Percentiles rank a stretch among this genome's conserved stretches.
phyloP scores from a whole-genome alignment of 257 asterid genomes.

The Nicotiana sylvestris region DNA sequence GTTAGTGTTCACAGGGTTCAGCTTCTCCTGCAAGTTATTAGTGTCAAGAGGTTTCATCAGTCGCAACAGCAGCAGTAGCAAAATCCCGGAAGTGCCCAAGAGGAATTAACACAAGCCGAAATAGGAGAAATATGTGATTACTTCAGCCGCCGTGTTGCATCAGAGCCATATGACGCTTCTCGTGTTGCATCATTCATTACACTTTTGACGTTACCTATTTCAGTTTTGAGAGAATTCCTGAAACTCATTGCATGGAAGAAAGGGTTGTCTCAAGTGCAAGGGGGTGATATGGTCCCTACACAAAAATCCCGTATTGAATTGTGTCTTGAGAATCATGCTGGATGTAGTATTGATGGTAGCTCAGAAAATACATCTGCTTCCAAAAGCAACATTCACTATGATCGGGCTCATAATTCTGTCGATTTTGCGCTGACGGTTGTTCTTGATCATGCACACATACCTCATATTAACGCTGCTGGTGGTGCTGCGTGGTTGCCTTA shows the following conservation, averaged over 20 bases:
- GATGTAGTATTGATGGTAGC: slow-evolving; percentile 50
- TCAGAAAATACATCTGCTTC: slow-evolving; percentile 50
- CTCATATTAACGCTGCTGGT: slow-evolving; percentile 90
- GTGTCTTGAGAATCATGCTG: slow-evolving; percentile 91
- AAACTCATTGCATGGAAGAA: slow-evolving; percentile 99
- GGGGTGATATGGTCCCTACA: slow-evolving; percentile 65
- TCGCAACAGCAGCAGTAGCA: slow-evolving; percentile 93
- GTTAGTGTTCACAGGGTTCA: slow-evolving; percentile 99
- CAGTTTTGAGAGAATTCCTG: slow-evolving; percentile 86
- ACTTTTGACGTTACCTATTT: slow-evolving; percentile 84
- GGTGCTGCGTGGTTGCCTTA: slow-evolving; percentile 99
- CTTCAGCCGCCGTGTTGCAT: slow-evolving; percentile 99
- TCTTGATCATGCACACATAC: slow-evolving; percentile 86
- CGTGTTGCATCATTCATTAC: slow-evolving; percentile 98
- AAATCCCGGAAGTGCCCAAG: slow-evolving; percentile 69
- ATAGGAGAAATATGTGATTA: slow-evolving; percentile 95
- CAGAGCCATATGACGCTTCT: slow-evolving; percentile 98
- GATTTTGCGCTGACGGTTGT: slow-evolving; percentile 95
- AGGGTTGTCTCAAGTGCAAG: slow-evolving; percentile 79
- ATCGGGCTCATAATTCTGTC: slow-evolving; percentile 74
- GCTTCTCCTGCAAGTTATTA: slow-evolving; percentile 97
- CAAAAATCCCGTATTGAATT: slow-evolving; percentile 95
- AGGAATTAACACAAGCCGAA: slow-evolving; percentile 90
- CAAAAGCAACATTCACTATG: slow-evolving; percentile 85
- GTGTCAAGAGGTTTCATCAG: slow-evolving; percentile 87